phyloP scores from a whole-genome alignment of 192 early-diverging fungal species.

The Geranomyces michiganensis region DNA sequence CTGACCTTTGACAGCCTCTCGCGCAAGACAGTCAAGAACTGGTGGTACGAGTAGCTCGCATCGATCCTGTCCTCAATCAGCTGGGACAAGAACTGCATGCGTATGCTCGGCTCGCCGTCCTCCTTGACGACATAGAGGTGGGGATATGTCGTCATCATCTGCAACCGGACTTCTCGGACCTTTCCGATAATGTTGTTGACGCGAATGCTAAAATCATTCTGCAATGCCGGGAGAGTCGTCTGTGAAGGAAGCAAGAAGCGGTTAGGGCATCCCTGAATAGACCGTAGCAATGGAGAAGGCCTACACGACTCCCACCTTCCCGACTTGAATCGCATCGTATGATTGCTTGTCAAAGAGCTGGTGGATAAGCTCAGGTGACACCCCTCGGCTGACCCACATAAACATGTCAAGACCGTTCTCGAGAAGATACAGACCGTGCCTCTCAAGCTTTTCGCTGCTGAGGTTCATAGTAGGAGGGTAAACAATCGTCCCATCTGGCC shows the following conservation, averaged over 20 bases:
- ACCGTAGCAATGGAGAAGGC: too few species aligned
- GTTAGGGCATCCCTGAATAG: neutral
- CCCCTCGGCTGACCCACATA: conserved; percentile 87
- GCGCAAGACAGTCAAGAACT: conserved; percentile 48
- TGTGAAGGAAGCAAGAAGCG: conserved; percentile 30
- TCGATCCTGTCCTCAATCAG: conserved; percentile 92
- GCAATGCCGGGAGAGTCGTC: conserved; percentile 67
- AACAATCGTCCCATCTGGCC: conserved; percentile 58
- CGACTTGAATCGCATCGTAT: conserved; percentile 77
- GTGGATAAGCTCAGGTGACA: conserved; percentile 70
- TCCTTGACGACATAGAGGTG: conserved; percentile 86
- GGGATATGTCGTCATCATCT: conserved; percentile 66
- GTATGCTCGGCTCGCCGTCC: conserved; percentile 81
- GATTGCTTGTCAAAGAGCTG: conserved; percentile 75
- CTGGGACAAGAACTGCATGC: conserved; percentile 84
- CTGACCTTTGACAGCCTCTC: conserved; percentile 34
- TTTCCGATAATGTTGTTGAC: conserved; percentile 77
- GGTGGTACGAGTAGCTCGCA: conserved; percentile 54
- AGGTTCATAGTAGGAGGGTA: conserved; percentile 81
- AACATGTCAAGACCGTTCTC: conserved; percentile 82
- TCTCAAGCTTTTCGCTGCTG: conserved; percentile 82
- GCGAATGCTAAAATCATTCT: conserved; percentile 73
- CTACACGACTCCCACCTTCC: conserved; percentile 63
- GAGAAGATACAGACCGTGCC: conserved; percentile 84
- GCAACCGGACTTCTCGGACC: conserved; percentile 67